phyloP scores from a whole-genome alignment of 305 asterid genomes.

The Fraxinus angustifolia region DNA sequence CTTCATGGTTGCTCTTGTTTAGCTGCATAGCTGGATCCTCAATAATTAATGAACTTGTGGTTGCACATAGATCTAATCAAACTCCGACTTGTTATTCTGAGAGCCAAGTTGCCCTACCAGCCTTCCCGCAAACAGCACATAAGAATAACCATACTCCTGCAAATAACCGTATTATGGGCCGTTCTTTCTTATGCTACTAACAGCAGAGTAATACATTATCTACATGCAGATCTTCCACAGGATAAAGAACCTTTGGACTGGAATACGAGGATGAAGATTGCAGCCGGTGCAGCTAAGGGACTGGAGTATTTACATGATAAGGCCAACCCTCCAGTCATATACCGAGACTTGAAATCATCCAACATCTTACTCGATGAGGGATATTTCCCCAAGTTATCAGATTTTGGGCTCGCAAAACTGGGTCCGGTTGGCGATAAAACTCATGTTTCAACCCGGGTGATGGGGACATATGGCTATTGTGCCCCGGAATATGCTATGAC shows the following conservation, averaged over 20 bases:
- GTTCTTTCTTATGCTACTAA: background rate
- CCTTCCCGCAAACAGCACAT: background rate
- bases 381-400: constrained; percentile 80
- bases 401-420: constrained; percentile 93
- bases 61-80: constrained; percentile 1
- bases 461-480: constrained; percentile 99
- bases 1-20: background rate
- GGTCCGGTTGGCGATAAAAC: constrained; percentile 98
- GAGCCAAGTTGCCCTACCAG: background rate
- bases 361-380: constrained; percentile 89
- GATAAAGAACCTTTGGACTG: constrained; percentile 89
- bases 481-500: constrained; percentile 99
- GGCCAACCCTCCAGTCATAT: constrained; percentile 95
- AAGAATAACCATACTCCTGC: background rate
- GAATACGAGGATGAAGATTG: constrained; percentile 94
- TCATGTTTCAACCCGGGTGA: constrained; percentile 93
- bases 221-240: constrained; percentile 51
- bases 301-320: constrained; percentile 92
- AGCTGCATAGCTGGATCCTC: background rate
- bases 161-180: background rate
- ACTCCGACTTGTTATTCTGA: background rate
- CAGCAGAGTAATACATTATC: background rate
- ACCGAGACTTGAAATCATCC: constrained; percentile 85
- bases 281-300: constrained; percentile 96
- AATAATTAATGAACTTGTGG: background rate